Percentiles rank a stretch among this genome's conserved stretches.
phyloP scores from a whole-genome alignment of 225 moss, liverwort and hornwort species.

The Marchantia paleacea region DNA sequence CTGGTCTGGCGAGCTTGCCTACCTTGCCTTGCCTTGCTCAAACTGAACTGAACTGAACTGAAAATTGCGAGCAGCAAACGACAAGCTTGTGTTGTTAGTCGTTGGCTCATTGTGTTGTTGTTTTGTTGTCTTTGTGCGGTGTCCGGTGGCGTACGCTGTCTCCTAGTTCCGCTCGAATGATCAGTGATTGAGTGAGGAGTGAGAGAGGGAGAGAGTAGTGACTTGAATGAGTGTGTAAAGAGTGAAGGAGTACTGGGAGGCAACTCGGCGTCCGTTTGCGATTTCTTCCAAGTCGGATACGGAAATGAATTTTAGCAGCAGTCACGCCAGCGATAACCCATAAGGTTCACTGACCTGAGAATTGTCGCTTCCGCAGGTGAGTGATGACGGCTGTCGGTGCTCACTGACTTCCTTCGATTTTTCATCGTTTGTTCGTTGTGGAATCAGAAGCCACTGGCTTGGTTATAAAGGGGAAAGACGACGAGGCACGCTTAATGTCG shows the following conservation, averaged over 20 bases:
- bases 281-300: neutral
- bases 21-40: too few species aligned
- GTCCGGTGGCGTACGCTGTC: conserved; percentile 20
- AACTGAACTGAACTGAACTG: conserved; percentile 6
- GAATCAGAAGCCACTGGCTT: neutral
- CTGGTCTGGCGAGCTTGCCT: neutral
- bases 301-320: conserved; percentile 1
- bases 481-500: neutral
- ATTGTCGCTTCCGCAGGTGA: conserved; percentile 12
- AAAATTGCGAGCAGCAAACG: conserved; percentile 22
- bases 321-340: neutral
- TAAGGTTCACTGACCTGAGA: neutral
- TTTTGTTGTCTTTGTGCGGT: conserved; percentile 13
- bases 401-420: neutral
- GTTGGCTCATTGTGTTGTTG: conserved; percentile 17
- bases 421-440: neutral
- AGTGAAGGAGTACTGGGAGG: neutral
- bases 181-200: neutral
- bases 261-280: neutral
- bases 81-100: conserved; percentile 13
- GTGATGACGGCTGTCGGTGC: conserved; percentile 1
- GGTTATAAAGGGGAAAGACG: neutral
- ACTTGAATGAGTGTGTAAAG: neutral
- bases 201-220: too few species aligned
- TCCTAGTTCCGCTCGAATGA: conserved; percentile 13